A percentile compares a stretch with the other conserved stretches of the same genome.
phyloP scores from a whole-genome alignment of 352 stramenopile genomes.

The Halophytophthora batemanensis region DNA sequence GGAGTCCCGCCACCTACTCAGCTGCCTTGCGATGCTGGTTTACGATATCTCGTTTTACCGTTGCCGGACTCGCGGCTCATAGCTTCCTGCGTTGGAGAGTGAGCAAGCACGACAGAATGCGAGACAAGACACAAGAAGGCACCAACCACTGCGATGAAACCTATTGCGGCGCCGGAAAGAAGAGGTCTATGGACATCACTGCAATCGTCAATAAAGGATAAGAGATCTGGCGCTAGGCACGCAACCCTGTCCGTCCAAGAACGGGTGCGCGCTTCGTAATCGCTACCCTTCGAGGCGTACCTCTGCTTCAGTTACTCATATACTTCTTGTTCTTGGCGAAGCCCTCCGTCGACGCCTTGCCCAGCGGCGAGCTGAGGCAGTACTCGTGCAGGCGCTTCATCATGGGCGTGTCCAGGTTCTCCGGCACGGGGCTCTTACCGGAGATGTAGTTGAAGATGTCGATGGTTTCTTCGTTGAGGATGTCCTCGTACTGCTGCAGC shows the following conservation, averaged over 20 bases:
- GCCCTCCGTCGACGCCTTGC: constrained; percentile 80
- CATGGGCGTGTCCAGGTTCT: constrained; percentile 78
- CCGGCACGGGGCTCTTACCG: constrained; percentile 80
- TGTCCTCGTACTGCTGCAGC: constrained; percentile 93
- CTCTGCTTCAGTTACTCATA: constrained; percentile 72
- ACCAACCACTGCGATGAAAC: no score
- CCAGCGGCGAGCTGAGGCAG: constrained; percentile 85
- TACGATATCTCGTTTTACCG: constrained; percentile 51
- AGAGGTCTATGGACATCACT: not conserved
- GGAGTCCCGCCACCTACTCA: constrained; percentile 46
- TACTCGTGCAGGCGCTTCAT: constrained; percentile 92
- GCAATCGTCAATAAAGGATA: constrained; percentile 11
- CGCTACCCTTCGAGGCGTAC: no score
- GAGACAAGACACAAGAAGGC: no score
- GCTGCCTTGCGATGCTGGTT: constrained; percentile 48
- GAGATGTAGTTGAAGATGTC: constrained; percentile 98
- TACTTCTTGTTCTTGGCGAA: constrained; percentile 80
- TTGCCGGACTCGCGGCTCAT: constrained; percentile 18
- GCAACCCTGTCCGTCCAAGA: not conserved
- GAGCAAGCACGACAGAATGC: no score
- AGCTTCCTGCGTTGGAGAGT: no score
- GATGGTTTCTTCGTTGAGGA: constrained; percentile 97
- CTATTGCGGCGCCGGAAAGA: not conserved
- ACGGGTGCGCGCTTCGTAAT: no score
- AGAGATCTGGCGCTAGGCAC: not conserved